Base-by-base conservation (phyloP, 192 early-diverging fungal species). In the Pilobolus umbonatus region DNA sequence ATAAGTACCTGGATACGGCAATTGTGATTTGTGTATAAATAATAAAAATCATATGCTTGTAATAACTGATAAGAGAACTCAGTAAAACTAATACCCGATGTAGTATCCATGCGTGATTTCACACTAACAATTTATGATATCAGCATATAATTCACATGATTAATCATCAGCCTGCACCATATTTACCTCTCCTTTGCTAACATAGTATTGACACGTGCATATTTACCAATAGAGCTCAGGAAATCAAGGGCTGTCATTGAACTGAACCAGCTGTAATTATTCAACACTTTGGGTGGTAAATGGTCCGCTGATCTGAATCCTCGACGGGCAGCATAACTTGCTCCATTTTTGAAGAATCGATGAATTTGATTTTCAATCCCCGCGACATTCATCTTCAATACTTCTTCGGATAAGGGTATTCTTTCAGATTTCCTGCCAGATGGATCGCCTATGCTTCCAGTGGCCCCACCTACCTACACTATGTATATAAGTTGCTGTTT, bases 51-150 rank as follows among this genome's bases (percentile, higher is more conserved):
- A 67, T 93, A 93, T 1, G 88, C 94, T 64, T 98, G 95, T 8
- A 98, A 73, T 26, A 98, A 71, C 69, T 98, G 95, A 75, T 98
- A 98, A 5, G 94, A 83, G 46, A 98, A 98, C 60, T 98, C 95
- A 15, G 93, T 94, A 58, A 96, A 98, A 70, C 87, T 90, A 68
- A 98, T 93, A 2, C 95, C 95, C 40, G 90, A 85, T 3, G 78
- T 77, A 24, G 80, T 85, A 12, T 87, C 77, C 55, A 98, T 58
- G 5, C 95, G 80, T 10, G 81, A 80, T 58, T 86, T 84, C 26
- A 98, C 95, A 68, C 91, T 87, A 65, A n/a, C 7, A 24, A 24
- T 7, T 28, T 10, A 12, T 38, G 15, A 38, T 2, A 38, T 38
- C 2, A 12, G 36, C 15, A 38, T 12, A 1, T 38, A 38, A n/a